Evolutionary conservation across 805 yeast genomes (phyloP).

Genomic region (Maudiozyma bulderi): DNA sequence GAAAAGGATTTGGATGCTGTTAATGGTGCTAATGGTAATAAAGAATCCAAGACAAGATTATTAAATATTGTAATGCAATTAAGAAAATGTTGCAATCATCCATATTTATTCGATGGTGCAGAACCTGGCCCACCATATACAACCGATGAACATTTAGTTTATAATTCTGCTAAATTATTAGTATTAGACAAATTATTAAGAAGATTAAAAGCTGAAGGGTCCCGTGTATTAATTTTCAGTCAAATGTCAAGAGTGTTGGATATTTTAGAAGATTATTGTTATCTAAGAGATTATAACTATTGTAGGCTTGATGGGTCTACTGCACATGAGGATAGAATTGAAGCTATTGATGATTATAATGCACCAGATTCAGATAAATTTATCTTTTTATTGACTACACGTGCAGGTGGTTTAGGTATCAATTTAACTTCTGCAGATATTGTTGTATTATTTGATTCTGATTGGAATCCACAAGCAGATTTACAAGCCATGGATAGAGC

Average conservation of each 20-base stretch:
- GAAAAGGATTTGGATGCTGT: slow-evolving; percentile 81
- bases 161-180: slow-evolving; percentile 60
- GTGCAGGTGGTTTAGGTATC: slow-evolving; percentile 88
- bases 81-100: slow-evolving; percentile 79
- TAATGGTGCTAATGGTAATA: slow-evolving; percentile 68
- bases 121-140: slow-evolving; percentile 87
- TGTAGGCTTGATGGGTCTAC: slow-evolving; percentile 81
- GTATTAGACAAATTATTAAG: slow-evolving; percentile 59
- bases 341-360: slow-evolving; percentile 70
- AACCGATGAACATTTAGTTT: slow-evolving; percentile 74
- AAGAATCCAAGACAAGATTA: slow-evolving; percentile 66
- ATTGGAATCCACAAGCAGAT: slow-evolving; percentile 88
- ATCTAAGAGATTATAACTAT: slow-evolving; percentile 56
- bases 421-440: slow-evolving; percentile 74
- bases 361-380: slow-evolving; percentile 65
- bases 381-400: slow-evolving; percentile 65
- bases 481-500: slow-evolving; percentile 87
- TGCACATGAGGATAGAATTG: slow-evolving; percentile 65
- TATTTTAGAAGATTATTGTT: slow-evolving; percentile 70
- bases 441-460: slow-evolving; percentile 68
- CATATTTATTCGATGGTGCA: slow-evolving; percentile 77
- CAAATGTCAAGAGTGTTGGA: slow-evolving; percentile 80
- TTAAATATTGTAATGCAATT: slow-evolving; percentile 77
- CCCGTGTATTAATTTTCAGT: slow-evolving; percentile 68
- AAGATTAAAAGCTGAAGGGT: slow-evolving; percentile 56